Base-by-base conservation (phyloP, 495 filamentous ascomycete genomes). In the Tuber melanosporum region DNA sequence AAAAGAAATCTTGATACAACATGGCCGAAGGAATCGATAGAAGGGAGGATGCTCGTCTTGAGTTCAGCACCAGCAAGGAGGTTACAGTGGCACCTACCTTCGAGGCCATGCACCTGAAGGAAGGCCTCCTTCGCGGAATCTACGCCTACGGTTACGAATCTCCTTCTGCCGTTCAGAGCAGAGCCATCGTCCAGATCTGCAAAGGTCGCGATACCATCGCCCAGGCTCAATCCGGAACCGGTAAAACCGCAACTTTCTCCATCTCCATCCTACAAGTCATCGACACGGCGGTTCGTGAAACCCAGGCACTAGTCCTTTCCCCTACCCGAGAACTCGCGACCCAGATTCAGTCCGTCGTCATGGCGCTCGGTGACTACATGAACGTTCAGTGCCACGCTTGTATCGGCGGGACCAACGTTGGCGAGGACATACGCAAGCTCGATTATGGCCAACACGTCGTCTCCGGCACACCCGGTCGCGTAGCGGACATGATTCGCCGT, bases 71-170 rank as follows among this genome's bases (percentile, higher is more conserved):
- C 85, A 97, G 94, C 77, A 97, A 96, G 86, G 96, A 99, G 89
- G 95, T 99, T 72, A 93, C 90, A 17, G 94, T 97, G 80, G 91
- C 91, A 81, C 89, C 89, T 57, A 91, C 89, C 76, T 88, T 88
- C 82, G 91, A 92, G 87, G 88, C 89, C 74, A 93, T 93, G 92
- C 90, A 93, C 83, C 85, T 99, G 84, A 99, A 99, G 85, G 89
- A 98, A 84, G 96, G 93, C 84, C 91, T 99, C 42, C 91, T 98
- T 77, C 94, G 95, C 75, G 95, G 95, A 82, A 94, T 99, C 84
- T 99, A 99, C 84, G 95, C 95, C 26, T 99, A 99, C 81, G 95
- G 95, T 72, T 99, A 97, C 85, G 95, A 99, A 84, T 97, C 94
- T 0, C 95, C 95, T 1, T 99, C 95, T 7, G 95, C 95, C 7